A percentile compares a stretch with the other conserved stretches of the same genome.
phyloP scores from a whole-genome alignment of 202 grass and related monocot species.

The Digitaria exilis region DNA sequence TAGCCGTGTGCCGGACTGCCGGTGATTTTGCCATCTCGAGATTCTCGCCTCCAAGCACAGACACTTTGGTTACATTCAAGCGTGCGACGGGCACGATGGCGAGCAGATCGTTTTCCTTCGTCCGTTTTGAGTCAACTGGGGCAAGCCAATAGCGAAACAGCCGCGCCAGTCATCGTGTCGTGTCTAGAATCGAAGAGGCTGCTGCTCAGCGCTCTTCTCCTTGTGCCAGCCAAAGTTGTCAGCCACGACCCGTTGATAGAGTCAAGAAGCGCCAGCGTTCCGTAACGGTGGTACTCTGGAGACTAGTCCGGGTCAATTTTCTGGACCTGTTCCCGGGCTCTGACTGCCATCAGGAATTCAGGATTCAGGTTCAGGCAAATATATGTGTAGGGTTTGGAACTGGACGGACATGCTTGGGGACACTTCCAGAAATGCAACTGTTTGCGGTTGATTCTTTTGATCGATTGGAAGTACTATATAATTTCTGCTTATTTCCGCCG shows the following conservation, averaged over 20 bases:
- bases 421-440: background rate
- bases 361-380: background rate
- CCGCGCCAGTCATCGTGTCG: background rate
- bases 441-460: background rate
- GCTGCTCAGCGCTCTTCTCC: too few relatives aligned
- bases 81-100: background rate
- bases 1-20: too few relatives aligned
- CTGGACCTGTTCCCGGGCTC: background rate
- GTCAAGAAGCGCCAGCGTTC: constrained; percentile 41
- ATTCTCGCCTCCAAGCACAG: too few relatives aligned
- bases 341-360: background rate
- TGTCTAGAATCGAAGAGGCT: background rate
- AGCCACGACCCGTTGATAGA: background rate
- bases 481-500: background rate
- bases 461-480: background rate
- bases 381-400: background rate
- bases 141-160: background rate
- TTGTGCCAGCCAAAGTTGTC: background rate
- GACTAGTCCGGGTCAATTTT: constrained; percentile 13
- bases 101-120: background rate
- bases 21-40: too few relatives aligned
- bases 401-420: background rate
- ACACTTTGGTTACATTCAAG: background rate
- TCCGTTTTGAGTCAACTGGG: background rate
- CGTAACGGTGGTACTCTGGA: background rate